A percentile compares a stretch with the other conserved stretches of the same genome.
These are phyloP conservation scores for Volvox carteri DNA, from an alignment of 163 green algal species.

Conservation along the genomic window DNA sequence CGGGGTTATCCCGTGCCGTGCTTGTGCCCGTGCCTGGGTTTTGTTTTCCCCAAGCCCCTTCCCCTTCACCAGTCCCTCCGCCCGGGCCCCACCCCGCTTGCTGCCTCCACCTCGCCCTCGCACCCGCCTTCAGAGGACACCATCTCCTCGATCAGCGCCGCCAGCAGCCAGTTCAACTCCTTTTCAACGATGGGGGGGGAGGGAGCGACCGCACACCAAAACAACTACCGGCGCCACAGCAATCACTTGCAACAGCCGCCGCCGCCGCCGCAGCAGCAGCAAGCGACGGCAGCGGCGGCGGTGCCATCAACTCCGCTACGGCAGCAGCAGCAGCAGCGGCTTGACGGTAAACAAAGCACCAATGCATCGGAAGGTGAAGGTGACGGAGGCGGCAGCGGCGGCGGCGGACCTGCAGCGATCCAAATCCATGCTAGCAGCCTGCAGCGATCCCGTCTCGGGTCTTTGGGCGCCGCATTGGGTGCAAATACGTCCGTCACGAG, in stretches of 20 bases:
- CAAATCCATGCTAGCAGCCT: too few relatives aligned
- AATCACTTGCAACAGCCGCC: not conserved
- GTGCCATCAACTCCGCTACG: too few relatives aligned
- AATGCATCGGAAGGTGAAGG: too few relatives aligned
- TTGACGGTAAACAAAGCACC: not conserved
- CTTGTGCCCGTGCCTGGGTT: too few relatives aligned
- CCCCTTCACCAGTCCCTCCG: too few relatives aligned
- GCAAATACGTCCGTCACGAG: not conserved
- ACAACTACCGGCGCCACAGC: too few relatives aligned
- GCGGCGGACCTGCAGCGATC: not conserved
- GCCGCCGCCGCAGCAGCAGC: not conserved
- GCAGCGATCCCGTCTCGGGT: not conserved
- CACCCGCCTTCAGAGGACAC: conserved; percentile 1
- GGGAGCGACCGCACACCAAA: not conserved
- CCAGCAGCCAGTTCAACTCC: conserved; percentile 40
- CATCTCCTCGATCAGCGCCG: not conserved
- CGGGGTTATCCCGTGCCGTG: too few relatives aligned
- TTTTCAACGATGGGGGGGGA: conserved; percentile 9
- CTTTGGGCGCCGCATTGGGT: not conserved
- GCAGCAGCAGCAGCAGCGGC: not conserved
- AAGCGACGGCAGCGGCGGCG: not conserved
- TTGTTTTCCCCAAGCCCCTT: too few relatives aligned
- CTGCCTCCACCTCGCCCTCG: too few relatives aligned
- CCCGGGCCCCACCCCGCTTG: too few relatives aligned
- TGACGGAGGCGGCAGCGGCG: not conserved